These are phyloP conservation scores for Trematosphaeria pertusa DNA, from an alignment of 2,329 filamentous ascomycete species.

Conservation along the genomic window DNA sequence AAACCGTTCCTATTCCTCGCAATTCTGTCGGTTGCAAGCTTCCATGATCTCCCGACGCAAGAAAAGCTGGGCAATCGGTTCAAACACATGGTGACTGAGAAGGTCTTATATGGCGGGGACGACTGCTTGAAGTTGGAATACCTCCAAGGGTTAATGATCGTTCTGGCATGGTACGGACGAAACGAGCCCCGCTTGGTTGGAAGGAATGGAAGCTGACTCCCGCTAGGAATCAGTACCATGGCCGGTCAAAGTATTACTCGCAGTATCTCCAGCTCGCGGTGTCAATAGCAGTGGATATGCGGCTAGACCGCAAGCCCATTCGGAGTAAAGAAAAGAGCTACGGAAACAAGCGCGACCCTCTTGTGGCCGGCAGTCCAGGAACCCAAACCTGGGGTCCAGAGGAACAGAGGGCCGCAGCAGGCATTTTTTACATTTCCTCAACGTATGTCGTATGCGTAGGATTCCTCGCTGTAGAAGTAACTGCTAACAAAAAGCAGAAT, in stretches of 20 bases:
- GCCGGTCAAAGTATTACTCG: constrained; percentile 35
- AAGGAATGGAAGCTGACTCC: constrained; percentile 5
- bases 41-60: constrained; percentile 43
- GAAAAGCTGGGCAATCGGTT: constrained; percentile 41
- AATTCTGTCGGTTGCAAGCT: constrained; percentile 37
- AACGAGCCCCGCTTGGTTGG: background rate
- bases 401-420: constrained; percentile 53
- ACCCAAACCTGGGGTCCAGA: constrained; percentile 43
- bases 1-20: constrained; percentile 39
- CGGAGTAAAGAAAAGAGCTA: constrained; percentile 19
- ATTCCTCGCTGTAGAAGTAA: no score
- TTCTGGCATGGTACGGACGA: constrained; percentile 33
- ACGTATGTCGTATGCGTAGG: constrained; percentile 38
- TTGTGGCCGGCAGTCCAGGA: constrained; percentile 19
- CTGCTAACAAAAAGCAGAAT: constrained; percentile 34
- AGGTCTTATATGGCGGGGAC: constrained; percentile 38
- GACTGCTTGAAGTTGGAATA: constrained; percentile 35
- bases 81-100: constrained; percentile 37
- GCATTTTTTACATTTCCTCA: constrained; percentile 54
- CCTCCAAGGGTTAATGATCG: constrained; percentile 36
- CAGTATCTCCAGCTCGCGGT: constrained; percentile 41
- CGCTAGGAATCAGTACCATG: constrained; percentile 41
- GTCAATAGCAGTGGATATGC: constrained; percentile 40
- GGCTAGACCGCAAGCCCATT: constrained; percentile 34
- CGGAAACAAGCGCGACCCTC: constrained; percentile 33